Percentiles rank a stretch among this genome's conserved stretches.
Evolutionary conservation across 2,329 filamentous ascomycete genomes (phyloP).

Genomic region (Ophioceras dolichostomum): DNA sequence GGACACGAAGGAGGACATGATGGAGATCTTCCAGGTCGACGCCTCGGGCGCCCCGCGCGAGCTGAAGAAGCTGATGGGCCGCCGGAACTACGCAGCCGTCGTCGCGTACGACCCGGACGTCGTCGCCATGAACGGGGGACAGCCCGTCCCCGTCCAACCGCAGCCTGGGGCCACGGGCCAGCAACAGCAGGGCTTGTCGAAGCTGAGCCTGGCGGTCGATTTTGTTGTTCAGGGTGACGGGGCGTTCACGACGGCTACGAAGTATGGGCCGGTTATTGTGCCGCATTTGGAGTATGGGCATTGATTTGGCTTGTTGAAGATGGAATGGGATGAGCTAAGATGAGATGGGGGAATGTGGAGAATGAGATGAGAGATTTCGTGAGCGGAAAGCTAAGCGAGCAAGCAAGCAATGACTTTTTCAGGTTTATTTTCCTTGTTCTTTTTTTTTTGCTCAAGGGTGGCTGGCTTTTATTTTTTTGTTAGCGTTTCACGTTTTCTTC

Average conservation of each 20-base stretch:
- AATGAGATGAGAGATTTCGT: no score
- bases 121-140: constrained; percentile 23
- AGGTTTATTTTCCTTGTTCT: no score
- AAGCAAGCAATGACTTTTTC: no score
- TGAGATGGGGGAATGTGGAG: no score
- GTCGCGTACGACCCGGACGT: constrained; percentile 89
- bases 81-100: constrained; percentile 84
- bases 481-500: no score
- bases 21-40: constrained; percentile 97
- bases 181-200: constrained; percentile 32
- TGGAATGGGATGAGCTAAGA: no score
- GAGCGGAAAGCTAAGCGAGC: no score
- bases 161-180: constrained; percentile 13
- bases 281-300: constrained; percentile 70
- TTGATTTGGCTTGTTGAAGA: no score
- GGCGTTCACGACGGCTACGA: constrained; percentile 63
- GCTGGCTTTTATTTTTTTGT: no score
- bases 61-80: constrained; percentile 82
- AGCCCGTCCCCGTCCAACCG: constrained; percentile 18
- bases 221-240: constrained; percentile 95
- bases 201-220: constrained; percentile 81
- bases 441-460: no score
- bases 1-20: constrained; percentile 99
- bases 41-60: constrained; percentile 74
- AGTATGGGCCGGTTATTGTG: constrained; percentile 94